Base-by-base conservation (phyloP, 1,284 basidiomycete species). In the Lentinus polychrous region DNA sequence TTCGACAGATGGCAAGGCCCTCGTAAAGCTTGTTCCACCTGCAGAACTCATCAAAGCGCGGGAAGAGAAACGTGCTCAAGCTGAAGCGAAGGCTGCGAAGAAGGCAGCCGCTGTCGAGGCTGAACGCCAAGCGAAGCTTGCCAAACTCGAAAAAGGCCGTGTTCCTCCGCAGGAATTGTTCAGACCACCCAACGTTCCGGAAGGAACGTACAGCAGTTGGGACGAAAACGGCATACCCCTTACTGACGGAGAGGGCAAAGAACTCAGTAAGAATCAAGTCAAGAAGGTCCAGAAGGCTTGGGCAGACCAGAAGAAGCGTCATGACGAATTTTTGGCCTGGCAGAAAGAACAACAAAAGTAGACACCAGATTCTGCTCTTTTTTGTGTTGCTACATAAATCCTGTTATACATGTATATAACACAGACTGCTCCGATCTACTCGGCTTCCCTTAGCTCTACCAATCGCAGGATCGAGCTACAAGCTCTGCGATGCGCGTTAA, bases 11-110 rank as follows among this genome's bases (percentile, higher is more conserved):
- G 94, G 94, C n/a, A 84, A 83, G 57, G 94, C 94, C 3, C 79
- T 99, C 38, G 89, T 98, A 56, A 99, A 99, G 68, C 74, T 99
- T 39, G 89, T 96, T 14, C 75, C 91, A 47, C 85, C 94, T 0
- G 81, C 81, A 5, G 82, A 92, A 52, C 75, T 99, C 32, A 81
- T 91, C 53, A 86, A 78, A 57, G 86, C 83, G 0, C 82, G 93
- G 43, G 92, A 96, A 51, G 94, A 94, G 62, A 98, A 97, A 71
- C 81, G 83, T n/a, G 82, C 79, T 1, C 73, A 75, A 38, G 72
- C 72, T 1, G 84, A 87, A 48, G 90, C 86, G 18, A 94, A 94
- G 65, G 79, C 79, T 0, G 83, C 81, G 8, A 87, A 90, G 62
- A 94, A 96, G 62, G 86, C 83, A 2, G 87, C 83, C 0, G 71